A percentile compares a stretch with the other conserved stretches of the same genome.
phyloP scores from a whole-genome alignment of 495 filamentous ascomycete species.

The Penicillium diatomitis region DNA sequence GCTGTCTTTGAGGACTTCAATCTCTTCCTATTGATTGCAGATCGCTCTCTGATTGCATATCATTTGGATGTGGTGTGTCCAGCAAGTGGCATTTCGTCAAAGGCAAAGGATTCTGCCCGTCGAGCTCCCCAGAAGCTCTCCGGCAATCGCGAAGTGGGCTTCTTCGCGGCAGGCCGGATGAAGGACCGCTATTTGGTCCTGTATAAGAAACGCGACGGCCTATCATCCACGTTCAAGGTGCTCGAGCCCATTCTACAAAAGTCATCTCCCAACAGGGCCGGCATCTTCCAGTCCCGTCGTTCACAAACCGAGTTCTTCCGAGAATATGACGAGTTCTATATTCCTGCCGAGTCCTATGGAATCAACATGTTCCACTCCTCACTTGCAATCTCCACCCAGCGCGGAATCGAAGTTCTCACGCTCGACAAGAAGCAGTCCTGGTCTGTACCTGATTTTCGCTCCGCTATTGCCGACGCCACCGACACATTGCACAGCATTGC shows the following conservation, averaged over 20 bases:
- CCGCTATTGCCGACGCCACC: slow-evolving; percentile 36
- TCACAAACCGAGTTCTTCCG: slow-evolving; percentile 92
- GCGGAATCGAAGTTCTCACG: slow-evolving; percentile 92
- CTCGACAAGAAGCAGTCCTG: slow-evolving; percentile 92
- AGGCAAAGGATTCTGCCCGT: slow-evolving; percentile 52
- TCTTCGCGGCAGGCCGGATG: slow-evolving; percentile 92
- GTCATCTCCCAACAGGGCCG: slow-evolving; percentile 43
- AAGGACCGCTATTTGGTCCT: slow-evolving; percentile 91
- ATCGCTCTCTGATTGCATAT: slow-evolving; percentile 87
- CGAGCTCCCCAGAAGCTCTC: slow-evolving; percentile 87
- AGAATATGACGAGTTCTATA: slow-evolving; percentile 97
- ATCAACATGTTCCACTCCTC: slow-evolving; percentile 94
- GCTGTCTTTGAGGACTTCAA: slow-evolving; percentile 94
- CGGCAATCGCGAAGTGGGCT: slow-evolving; percentile 79
- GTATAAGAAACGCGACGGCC: slow-evolving; percentile 90
- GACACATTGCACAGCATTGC: slow-evolving; percentile 74
- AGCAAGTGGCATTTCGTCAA: slow-evolving; percentile 48
- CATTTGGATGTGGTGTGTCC: slow-evolving; percentile 86
- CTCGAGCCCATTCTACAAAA: slow-evolving; percentile 94
- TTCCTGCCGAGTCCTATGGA: slow-evolving; percentile 88
- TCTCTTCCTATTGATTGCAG: slow-evolving; percentile 79
- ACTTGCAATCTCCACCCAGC: slow-evolving; percentile 80
- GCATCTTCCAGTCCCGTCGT: slow-evolving; percentile 54
- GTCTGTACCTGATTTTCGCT: slow-evolving; percentile 76
- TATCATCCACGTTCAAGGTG: slow-evolving; percentile 91